Base-by-base conservation (phyloP, 257 asterid species). In the Przewalskia tangutica region DNA sequence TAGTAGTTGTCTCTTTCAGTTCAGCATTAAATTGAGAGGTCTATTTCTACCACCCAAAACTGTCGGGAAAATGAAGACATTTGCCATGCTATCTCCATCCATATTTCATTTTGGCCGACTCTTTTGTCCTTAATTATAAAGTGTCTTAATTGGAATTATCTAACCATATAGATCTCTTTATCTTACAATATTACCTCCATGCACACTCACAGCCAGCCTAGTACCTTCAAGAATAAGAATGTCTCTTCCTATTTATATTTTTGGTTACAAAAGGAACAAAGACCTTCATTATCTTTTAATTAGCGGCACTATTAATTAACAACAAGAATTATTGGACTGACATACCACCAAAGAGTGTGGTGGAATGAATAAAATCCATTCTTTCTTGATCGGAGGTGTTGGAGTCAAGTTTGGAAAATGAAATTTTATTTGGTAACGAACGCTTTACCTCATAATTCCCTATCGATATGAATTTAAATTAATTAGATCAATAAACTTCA, bases 21-120 rank as follows among this genome's bases (percentile, higher is more conserved):
- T 81, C 44, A 81, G 87, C 85, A 44, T 36, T 68, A 55, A 63
- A 55, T 66, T 67, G 85, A 81, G 54, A 81, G 87, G 87, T 84
- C 87, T 65, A 81, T 81, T 84, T 81, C 60, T 77, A 20, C 83
- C 83, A 81, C 82, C 60, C 79, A 32, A 55, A 55, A 36, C 40
- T 81, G 79, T 62, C 44, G 82, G 58, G 77, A 42, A 34, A 50
- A 73, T 73, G 56, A 73, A 73, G 79, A 48, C 1, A 27, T 14
- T 73, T 73, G 23, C 79, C 18, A 71, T 44, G 18, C 78, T 6
- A 12, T 71, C 58, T 4, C 56, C 54, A 73, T 73, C 79, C 4
- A 27, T 20, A 46, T 23, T 48, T 48, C 79, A 73, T 50, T 20
- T 48, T 73, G 18, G 79, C 60, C 23, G 13, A 73, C 77, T 17